Evolutionary conservation across 2,329 filamentous ascomycete genomes (phyloP).

Genomic region (Exophiala sideris): DNA sequence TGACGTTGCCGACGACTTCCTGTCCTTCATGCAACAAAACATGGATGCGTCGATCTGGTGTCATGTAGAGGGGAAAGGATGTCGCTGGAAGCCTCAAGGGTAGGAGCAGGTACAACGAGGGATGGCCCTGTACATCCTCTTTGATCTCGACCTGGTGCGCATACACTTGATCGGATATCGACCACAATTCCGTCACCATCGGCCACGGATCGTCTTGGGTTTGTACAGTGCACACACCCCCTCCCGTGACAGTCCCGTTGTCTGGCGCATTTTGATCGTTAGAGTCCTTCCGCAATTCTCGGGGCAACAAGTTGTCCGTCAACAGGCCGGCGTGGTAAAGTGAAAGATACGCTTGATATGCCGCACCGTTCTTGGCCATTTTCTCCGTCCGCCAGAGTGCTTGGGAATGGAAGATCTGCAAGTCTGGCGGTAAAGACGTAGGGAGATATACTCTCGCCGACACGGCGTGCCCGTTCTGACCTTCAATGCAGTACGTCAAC

Average conservation of each 20-base stretch:
- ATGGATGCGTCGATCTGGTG: neutral
- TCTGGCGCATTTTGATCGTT: slow-evolving; percentile 32
- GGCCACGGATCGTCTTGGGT: slow-evolving; percentile 39
- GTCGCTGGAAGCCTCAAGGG: slow-evolving; percentile 12
- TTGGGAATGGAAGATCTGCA: slow-evolving; percentile 55
- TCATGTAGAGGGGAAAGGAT: slow-evolving; percentile 11
- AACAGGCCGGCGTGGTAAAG: slow-evolving; percentile 70
- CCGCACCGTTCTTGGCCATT: slow-evolving; percentile 74
- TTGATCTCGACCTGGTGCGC: slow-evolving; percentile 16
- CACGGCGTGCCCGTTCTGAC: slow-evolving; percentile 28
- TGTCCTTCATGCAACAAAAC: slow-evolving; percentile 4
- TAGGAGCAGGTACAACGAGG: slow-evolving; percentile 18
- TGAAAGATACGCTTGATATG: slow-evolving; percentile 72
- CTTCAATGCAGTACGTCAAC: slow-evolving; percentile 64
- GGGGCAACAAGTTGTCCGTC: slow-evolving; percentile 73
- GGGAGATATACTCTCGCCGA: slow-evolving; percentile 68
- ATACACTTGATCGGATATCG: slow-evolving; percentile 3
- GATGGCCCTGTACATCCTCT: neutral
- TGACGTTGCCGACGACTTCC: neutral
- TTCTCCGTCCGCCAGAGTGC: slow-evolving; percentile 66
- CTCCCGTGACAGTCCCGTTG: slow-evolving; percentile 5
- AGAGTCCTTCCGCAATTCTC: neutral
- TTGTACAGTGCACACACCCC: slow-evolving; percentile 28
- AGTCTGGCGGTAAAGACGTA: slow-evolving; percentile 59
- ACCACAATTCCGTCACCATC: slow-evolving; percentile 28